phyloP scores from a whole-genome alignment of 768 basidiomycete genomes.

The Suillus subalutaceus region DNA sequence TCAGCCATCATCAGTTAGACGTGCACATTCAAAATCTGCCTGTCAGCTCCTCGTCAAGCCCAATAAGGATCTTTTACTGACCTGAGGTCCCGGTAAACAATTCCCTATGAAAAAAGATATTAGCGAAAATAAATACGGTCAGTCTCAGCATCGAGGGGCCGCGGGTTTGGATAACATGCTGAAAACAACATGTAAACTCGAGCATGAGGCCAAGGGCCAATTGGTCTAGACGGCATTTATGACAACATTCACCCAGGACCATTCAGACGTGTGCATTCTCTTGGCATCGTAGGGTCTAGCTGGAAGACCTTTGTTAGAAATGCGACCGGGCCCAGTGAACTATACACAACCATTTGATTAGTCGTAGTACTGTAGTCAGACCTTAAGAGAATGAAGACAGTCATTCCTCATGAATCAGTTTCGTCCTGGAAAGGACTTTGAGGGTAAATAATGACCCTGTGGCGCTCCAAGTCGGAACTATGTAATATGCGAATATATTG shows the following conservation, averaged over 20 bases:
- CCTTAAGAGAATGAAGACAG: not conserved
- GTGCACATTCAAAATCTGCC: slow-evolving; percentile 51
- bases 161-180: slow-evolving; percentile 28
- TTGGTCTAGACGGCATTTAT: slow-evolving; percentile 48
- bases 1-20: slow-evolving; percentile 34
- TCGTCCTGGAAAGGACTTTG: slow-evolving; percentile 38
- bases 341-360: slow-evolving; percentile 31
- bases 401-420: slow-evolving; percentile 8
- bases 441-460: slow-evolving; percentile 44
- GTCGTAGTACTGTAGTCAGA: slow-evolving; percentile 24
- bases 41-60: slow-evolving; percentile 54
- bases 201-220: slow-evolving; percentile 52
- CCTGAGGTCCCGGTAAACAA: slow-evolving; percentile 58
- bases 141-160: slow-evolving; percentile 31
- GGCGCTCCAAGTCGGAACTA: slow-evolving; percentile 37
- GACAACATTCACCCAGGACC: slow-evolving; percentile 50
- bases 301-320: slow-evolving; percentile 8
- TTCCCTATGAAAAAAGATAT: slow-evolving; percentile 40
- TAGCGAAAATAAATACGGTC: slow-evolving; percentile 50
- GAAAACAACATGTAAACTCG: slow-evolving; percentile 51
- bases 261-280: slow-evolving; percentile 44
- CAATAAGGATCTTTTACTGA: slow-evolving; percentile 59
- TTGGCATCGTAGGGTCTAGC: slow-evolving; percentile 40
- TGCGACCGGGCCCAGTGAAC: not conserved
- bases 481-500: slow-evolving; percentile 42